These are phyloP conservation scores for Colletotrichum somersetense DNA, from an alignment of 2,329 filamentous ascomycete genomes.

Conservation along the genomic window DNA sequence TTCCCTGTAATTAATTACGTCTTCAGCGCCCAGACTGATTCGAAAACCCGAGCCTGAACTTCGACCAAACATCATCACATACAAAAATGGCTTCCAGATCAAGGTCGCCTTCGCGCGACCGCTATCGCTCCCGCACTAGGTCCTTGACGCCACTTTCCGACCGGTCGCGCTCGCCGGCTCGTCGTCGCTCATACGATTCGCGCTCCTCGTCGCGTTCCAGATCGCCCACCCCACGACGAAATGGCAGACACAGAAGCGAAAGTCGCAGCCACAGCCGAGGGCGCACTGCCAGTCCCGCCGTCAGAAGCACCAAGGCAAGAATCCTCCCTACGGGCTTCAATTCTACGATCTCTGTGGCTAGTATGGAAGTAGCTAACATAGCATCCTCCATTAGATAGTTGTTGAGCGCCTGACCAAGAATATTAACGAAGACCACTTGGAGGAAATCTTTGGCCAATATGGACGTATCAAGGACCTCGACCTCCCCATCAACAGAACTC, in stretches of 20 bases:
- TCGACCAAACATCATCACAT: slow-evolving; percentile 4
- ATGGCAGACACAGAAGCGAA: slow-evolving; percentile 51
- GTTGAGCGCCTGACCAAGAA: slow-evolving; percentile 97
- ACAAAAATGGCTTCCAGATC: slow-evolving; percentile 40
- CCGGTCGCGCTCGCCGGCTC: slow-evolving; percentile 50
- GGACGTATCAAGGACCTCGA: slow-evolving; percentile 89
- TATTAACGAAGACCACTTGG: slow-evolving; percentile 87
- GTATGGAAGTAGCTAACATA: slow-evolving; percentile 4
- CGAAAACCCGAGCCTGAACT: not conserved
- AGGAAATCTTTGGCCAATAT: slow-evolving; percentile 92
- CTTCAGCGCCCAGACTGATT: not conserved
- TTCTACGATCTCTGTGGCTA: slow-evolving; percentile 38
- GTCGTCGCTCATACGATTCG: slow-evolving; percentile 50
- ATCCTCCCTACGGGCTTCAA: not conserved
- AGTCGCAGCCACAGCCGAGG: slow-evolving; percentile 49
- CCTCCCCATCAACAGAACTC: slow-evolving; percentile 82
- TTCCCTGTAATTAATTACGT: not conserved
- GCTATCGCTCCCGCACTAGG: slow-evolving; percentile 51
- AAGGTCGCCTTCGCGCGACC: slow-evolving; percentile 47
- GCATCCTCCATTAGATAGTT: slow-evolving; percentile 75
- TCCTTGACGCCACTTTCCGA: slow-evolving; percentile 53
- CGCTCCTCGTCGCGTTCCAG: slow-evolving; percentile 49
- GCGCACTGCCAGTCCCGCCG: slow-evolving; percentile 47
- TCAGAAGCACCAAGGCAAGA: slow-evolving; percentile 66
- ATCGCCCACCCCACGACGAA: slow-evolving; percentile 50